Evolutionary conservation across 2,329 filamentous ascomycete genomes (phyloP).

Genomic region (Neophaeococcomyces aloes): DNA sequence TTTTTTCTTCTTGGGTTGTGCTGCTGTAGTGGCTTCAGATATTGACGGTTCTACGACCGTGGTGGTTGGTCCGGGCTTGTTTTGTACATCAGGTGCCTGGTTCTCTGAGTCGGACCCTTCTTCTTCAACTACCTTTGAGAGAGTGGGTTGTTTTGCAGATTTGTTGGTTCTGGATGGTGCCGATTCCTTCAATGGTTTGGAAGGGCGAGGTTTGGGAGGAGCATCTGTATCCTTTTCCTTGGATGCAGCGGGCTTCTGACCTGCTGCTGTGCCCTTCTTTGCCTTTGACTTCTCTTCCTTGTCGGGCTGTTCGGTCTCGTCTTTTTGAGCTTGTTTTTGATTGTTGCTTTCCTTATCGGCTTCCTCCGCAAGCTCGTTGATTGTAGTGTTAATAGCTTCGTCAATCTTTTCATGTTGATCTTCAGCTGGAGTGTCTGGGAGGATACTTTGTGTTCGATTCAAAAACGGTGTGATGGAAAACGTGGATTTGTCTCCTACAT

Average conservation of each 20-base stretch:
- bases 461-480: conserved; percentile 94
- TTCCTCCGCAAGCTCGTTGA: conserved; percentile 8
- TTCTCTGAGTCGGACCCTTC: conserved; percentile 11
- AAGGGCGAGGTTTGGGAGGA: conserved; percentile 5
- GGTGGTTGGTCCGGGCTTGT: neutral
- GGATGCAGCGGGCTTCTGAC: neutral
- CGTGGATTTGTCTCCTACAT: conserved; percentile 71
- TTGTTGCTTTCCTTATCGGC: neutral
- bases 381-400: conserved; percentile 12
- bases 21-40: conserved; percentile 21
- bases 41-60: conserved; percentile 12
- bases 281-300: neutral
- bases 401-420: conserved; percentile 13
- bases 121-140: conserved; percentile 24
- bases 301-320: neutral
- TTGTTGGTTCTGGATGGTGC: conserved; percentile 31
- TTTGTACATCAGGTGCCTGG: too few relatives aligned
- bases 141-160: conserved; percentile 17
- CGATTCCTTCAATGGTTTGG: conserved; percentile 28
- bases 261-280: neutral
- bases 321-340: neutral
- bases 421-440: conserved; percentile 33
- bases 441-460: conserved; percentile 57
- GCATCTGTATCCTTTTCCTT: too few relatives aligned
- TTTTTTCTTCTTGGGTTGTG: conserved; percentile 56